These are phyloP conservation scores for Leucoagaricus sp. DNA, from an alignment of 1,284 basidiomycete genomes.

Conservation along the genomic window DNA sequence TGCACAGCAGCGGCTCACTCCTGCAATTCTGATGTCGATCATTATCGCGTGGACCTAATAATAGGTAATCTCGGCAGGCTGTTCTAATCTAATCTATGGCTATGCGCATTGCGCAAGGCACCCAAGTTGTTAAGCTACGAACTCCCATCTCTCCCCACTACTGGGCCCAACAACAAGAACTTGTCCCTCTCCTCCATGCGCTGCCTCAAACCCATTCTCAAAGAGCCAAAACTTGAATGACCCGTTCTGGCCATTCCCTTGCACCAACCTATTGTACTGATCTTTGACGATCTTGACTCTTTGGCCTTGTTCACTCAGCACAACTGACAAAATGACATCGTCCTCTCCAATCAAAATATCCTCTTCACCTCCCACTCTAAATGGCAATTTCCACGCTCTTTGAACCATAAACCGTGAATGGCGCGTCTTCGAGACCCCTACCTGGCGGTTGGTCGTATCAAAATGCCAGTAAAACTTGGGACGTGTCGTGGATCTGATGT, in stretches of 20 bases:
- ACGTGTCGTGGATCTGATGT: conserved; percentile 1
- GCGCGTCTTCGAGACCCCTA: neutral
- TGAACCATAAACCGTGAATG: conserved; percentile 1
- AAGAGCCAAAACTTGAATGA: conserved; percentile 1
- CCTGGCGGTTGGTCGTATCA: neutral
- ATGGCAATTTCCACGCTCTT: neutral
- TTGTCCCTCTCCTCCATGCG: neutral
- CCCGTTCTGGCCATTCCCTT: neutral
- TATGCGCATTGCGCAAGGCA: too few species aligned
- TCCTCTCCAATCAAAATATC: conserved; percentile 8
- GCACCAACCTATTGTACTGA: neutral
- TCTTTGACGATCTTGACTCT: neutral
- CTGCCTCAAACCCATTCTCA: neutral
- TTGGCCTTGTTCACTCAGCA: neutral
- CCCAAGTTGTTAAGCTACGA: neutral
- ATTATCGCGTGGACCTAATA: too few species aligned
- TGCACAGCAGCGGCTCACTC: too few species aligned
- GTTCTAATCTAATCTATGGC: too few species aligned
- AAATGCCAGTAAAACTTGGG: conserved; percentile 2
- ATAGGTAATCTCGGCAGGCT: too few species aligned
- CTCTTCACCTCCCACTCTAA: neutral
- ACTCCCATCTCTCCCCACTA: conserved; percentile 12
- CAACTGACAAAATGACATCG: neutral
- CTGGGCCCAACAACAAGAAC: neutral
- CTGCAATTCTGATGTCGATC: too few species aligned